Conservation (phyloP, 306 rosid species). For the Begonia loranthoides region DNA sequence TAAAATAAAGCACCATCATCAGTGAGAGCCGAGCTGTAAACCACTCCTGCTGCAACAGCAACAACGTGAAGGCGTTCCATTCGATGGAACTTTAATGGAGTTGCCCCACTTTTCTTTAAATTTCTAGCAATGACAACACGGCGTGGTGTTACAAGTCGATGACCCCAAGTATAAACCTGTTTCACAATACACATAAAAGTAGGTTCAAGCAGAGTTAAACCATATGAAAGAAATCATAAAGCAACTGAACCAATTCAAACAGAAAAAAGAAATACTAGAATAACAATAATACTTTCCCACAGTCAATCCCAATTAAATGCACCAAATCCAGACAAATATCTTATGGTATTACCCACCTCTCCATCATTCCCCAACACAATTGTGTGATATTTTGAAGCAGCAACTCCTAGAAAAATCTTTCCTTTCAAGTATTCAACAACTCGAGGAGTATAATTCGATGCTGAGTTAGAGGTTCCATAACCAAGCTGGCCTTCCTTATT, state of each 20-base stretch:
- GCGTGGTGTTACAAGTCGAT: constrained; percentile 81
- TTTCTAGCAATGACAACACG: constrained; percentile 81
- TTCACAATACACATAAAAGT: constrained; percentile 8
- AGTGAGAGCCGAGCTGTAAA: constrained; percentile 65
- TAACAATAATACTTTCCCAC: not conserved
- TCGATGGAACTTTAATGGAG: constrained; percentile 71
- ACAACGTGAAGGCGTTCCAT: constrained; percentile 63
- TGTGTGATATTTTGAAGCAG: constrained; percentile 88
- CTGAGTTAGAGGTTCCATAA: constrained; percentile 95
- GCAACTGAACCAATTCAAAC: too few species aligned
- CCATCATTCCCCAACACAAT: constrained; percentile 87
- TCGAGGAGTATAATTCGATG: constrained; percentile 81
- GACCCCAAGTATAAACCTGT: constrained; percentile 98
- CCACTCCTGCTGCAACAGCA: constrained; percentile 77
- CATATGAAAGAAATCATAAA: too few species aligned
- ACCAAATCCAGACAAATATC: not conserved
- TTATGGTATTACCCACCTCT: constrained; percentile 41
- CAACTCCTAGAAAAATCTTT: constrained; percentile 51
- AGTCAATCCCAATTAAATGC: not conserved
- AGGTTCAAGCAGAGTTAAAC: too few species aligned
- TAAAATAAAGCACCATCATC: constrained; percentile 86
- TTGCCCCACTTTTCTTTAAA: constrained; percentile 73
- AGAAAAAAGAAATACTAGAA: too few species aligned
- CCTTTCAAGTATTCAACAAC: constrained; percentile 93
- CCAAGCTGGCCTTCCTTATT: constrained; percentile 97